phyloP scores from a whole-genome alignment of 192 early-diverging fungal genomes.

The Coemansia sp. region DNA sequence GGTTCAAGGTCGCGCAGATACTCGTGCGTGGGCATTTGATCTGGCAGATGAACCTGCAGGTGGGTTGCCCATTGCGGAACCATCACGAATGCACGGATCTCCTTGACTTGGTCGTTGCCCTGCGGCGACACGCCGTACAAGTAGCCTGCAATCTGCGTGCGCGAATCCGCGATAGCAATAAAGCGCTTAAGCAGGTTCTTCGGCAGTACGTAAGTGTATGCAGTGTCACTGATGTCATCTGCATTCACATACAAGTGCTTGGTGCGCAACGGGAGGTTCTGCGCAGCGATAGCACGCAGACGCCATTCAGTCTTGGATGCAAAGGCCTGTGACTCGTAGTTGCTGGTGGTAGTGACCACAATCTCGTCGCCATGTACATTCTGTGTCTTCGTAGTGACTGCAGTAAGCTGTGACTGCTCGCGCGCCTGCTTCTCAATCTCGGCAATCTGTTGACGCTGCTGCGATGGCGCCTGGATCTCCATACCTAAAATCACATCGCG shows the following conservation, averaged over 20 bases:
- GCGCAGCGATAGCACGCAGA: constrained; percentile 93
- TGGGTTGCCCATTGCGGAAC: constrained; percentile 99
- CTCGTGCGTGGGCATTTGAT: constrained; percentile 85
- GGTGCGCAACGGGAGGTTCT: constrained; percentile 91
- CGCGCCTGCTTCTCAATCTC: constrained; percentile 96
- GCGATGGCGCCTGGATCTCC: constrained; percentile 96
- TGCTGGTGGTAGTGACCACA: constrained; percentile 94
- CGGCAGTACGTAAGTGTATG: constrained; percentile 93
- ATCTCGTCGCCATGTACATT: constrained; percentile 98
- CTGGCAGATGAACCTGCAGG: constrained; percentile 87
- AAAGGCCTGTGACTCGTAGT: constrained; percentile 96
- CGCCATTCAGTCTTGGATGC: constrained; percentile 99
- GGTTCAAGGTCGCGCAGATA: constrained; percentile 91
- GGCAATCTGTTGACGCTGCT: constrained; percentile 94
- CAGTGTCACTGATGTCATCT: constrained; percentile 93
- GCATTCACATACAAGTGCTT: constrained; percentile 96
- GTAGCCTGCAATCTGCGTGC: constrained; percentile 94
- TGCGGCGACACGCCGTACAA: constrained; percentile 89
- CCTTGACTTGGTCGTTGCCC: constrained; percentile 91
- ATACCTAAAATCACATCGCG: constrained; percentile 99
- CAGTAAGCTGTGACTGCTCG: constrained; percentile 90
- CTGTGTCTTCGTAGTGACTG: constrained; percentile 93
- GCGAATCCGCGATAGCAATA: constrained; percentile 89
- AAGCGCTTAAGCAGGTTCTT: constrained; percentile 99
- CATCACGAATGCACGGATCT: constrained; percentile 88